Conservation (phyloP, 2,329 filamentous ascomycete genomes). For the Neospermospora avenae region DNA sequence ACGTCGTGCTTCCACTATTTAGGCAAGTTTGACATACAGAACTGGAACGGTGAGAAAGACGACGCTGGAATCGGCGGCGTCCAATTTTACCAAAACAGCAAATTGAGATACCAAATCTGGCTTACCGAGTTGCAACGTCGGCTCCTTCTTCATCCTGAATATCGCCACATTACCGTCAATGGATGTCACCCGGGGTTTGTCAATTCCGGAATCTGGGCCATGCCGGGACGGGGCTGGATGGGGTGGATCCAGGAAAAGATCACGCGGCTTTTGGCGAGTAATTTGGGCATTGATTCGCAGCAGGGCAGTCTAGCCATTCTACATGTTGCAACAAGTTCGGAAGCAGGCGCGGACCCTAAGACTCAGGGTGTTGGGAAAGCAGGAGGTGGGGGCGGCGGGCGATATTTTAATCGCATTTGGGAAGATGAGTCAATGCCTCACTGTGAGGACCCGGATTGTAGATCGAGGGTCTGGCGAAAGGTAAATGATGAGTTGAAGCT, state of each 20-base stretch:
- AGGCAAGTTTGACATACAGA: constrained; percentile 28
- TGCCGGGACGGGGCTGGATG: neutral
- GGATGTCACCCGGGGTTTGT: constrained; percentile 36
- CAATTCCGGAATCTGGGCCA: constrained; percentile 32
- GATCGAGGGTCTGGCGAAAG: constrained; percentile 25
- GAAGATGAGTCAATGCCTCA: constrained; percentile 29
- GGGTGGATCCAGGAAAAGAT: neutral
- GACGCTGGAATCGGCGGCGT: constrained; percentile 6
- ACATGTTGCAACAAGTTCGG: constrained; percentile 22
- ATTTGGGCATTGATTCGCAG: constrained; percentile 24
- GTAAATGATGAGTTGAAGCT: constrained; percentile 13
- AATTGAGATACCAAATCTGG: constrained; percentile 36
- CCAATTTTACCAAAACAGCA: constrained; percentile 33
- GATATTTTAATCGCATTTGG: constrained; percentile 31
- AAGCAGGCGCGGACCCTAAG: constrained; percentile 12
- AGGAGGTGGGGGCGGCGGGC: constrained; percentile 19
- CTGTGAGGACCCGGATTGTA: constrained; percentile 22
- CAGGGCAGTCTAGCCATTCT: constrained; percentile 29
- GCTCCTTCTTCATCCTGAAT: constrained; percentile 22
- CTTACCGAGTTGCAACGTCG: constrained; percentile 33
- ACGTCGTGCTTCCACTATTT: constrained; percentile 33
- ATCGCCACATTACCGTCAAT: constrained; percentile 33
- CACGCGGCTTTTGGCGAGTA: neutral
- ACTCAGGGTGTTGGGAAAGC: neutral
- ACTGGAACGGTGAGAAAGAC: constrained; percentile 27